Evolutionary conservation across 768 basidiomycete genomes (phyloP).

Genomic region (Crassisporium funariophilum): DNA sequence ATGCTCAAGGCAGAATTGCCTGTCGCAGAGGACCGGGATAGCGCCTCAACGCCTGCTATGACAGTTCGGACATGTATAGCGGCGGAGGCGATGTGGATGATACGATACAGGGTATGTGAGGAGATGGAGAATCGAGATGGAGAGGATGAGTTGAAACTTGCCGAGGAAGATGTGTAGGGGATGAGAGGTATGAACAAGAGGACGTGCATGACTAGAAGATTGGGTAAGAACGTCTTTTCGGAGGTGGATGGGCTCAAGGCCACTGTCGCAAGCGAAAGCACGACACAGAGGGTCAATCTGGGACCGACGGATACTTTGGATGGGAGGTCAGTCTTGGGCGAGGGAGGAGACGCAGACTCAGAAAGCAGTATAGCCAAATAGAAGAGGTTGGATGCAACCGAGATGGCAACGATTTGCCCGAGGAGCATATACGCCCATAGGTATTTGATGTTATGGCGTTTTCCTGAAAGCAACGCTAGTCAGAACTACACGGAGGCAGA

Average conservation of each 20-base stretch:
- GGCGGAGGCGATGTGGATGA: slow-evolving; percentile 33
- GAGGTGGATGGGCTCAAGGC: slow-evolving; percentile 45
- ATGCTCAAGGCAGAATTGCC: slow-evolving; percentile 20
- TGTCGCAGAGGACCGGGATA: slow-evolving; percentile 18
- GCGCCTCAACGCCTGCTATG: slow-evolving; percentile 19
- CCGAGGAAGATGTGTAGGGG: slow-evolving; percentile 7
- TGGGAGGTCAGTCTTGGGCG: slow-evolving; percentile 3
- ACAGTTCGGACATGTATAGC: slow-evolving; percentile 38
- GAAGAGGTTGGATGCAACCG: slow-evolving; percentile 66
- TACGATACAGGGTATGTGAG: slow-evolving; percentile 36
- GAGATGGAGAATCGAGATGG: slow-evolving; percentile 21
- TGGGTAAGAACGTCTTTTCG: slow-evolving; percentile 51
- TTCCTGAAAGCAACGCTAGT: slow-evolving; percentile 27
- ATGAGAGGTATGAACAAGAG: slow-evolving; percentile 57
- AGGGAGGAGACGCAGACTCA: slow-evolving; percentile 27
- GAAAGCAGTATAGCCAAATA: slow-evolving; percentile 49
- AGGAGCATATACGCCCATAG: slow-evolving; percentile 73
- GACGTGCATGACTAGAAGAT: slow-evolving; percentile 63
- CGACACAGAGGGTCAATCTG: slow-evolving; percentile 42
- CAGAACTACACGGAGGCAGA: background rate
- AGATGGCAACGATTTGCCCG: slow-evolving; percentile 72
- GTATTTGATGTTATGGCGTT: slow-evolving; percentile 43
- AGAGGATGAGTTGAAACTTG: background rate
- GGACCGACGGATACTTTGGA: slow-evolving; percentile 14
- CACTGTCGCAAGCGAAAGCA: slow-evolving; percentile 48